A percentile compares a stretch with the other conserved stretches of the same genome.
Conservation (phyloP, 78 protist genomes). For the Mantamonas sphyraenae region DNA sequence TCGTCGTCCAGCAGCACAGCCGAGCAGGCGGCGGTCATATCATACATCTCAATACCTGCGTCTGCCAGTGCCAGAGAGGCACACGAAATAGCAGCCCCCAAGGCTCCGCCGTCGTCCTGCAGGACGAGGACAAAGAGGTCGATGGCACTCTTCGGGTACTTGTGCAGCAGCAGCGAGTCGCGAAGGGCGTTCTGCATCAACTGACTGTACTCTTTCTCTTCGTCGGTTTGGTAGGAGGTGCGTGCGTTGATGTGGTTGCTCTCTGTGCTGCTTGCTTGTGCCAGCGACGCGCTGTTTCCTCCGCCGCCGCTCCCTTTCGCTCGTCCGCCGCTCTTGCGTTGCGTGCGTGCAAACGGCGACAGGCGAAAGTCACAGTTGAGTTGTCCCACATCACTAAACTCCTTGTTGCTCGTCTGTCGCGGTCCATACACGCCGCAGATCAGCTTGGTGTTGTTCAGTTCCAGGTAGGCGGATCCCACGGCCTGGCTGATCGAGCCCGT, state of each 20-base stretch:
- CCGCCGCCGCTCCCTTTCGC: slow-evolving; percentile 22
- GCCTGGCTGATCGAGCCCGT: slow-evolving; percentile 54
- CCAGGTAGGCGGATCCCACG: slow-evolving; percentile 68
- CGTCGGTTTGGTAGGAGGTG: slow-evolving; percentile 24
- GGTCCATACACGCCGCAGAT: slow-evolving; percentile 70
- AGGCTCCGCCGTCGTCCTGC: slow-evolving; percentile 61
- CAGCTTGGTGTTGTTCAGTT: slow-evolving; percentile 58
- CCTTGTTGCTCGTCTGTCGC: slow-evolving; percentile 34
- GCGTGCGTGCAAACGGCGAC: slow-evolving; percentile 43
- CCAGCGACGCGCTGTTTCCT: not conserved
- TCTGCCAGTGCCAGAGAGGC: slow-evolving; percentile 71
- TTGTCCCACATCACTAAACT: slow-evolving; percentile 52
- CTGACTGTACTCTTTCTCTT: slow-evolving; percentile 39
- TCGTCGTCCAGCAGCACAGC: not conserved
- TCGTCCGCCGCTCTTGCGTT: not conserved
- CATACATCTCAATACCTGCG: slow-evolving; percentile 72
- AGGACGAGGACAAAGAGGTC: slow-evolving; percentile 59
- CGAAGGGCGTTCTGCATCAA: slow-evolving; percentile 37
- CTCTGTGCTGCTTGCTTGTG: not conserved
- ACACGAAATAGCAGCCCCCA: slow-evolving; percentile 47
- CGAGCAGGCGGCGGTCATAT: slow-evolving; percentile 61
- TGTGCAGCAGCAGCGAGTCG: slow-evolving; percentile 35
- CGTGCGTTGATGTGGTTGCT: not conserved
- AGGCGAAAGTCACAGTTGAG: slow-evolving; percentile 50
- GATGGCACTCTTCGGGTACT: slow-evolving; percentile 60